Conservation (phyloP, 2,329 filamentous ascomycete genomes). For the Akanthomyces uredinophilus region DNA sequence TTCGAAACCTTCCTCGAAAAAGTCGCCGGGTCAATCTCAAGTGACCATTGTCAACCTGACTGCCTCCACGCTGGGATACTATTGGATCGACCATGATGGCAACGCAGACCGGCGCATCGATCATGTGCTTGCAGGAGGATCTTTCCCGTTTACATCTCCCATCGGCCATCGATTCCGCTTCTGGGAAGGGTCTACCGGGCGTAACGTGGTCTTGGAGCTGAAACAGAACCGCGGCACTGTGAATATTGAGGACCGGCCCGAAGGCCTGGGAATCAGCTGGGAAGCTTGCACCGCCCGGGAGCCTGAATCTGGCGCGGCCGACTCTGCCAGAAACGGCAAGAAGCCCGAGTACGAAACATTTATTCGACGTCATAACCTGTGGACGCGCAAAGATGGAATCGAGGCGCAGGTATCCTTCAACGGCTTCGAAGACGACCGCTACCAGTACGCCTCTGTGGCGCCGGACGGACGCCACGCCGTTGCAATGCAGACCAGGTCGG, state of each 20-base stretch:
- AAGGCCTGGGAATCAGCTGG: not conserved
- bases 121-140: not conserved
- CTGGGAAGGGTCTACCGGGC: not conserved
- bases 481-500: not conserved
- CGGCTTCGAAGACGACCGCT: not conserved
- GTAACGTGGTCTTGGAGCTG: not conserved
- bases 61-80: slow-evolving; percentile 17
- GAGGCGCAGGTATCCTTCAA: not conserved
- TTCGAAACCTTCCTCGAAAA: slow-evolving; percentile 11
- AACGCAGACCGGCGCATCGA: not conserved
- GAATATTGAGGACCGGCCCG: not conserved
- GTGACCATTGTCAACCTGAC: slow-evolving; percentile 24
- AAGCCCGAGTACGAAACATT: not conserved
- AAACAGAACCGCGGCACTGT: not conserved
- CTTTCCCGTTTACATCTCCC: not conserved
- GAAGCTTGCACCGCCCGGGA: not conserved
- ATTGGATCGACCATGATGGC: slow-evolving; percentile 13
- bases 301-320: not conserved
- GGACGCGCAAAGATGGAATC: not conserved
- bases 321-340: not conserved
- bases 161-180: not conserved
- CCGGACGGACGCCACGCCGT: slow-evolving; percentile 15
- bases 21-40: slow-evolving; percentile 5
- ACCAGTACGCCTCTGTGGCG: slow-evolving; percentile 18
- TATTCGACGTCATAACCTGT: not conserved